Evolutionary conservation across 225 moss, liverwort and hornwort species (phyloP), one percentile per base, ranked within the genome.

Genomic region (Bryoerythrophyllum caledonicum): DNA sequence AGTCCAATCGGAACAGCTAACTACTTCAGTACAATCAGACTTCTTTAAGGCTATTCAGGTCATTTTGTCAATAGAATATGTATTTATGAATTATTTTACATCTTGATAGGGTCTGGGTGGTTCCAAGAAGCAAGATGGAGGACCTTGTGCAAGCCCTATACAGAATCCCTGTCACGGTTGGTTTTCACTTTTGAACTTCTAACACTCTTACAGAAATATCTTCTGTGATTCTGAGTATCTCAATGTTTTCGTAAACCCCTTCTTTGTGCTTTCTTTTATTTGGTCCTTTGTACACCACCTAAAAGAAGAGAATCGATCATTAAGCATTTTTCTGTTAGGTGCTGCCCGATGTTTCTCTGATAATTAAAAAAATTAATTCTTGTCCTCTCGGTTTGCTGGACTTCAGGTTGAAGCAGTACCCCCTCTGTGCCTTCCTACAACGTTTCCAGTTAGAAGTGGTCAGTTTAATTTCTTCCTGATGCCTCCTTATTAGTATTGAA

Each of bases 131-230:
- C 78, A 83, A 87, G 81, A 74, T 90, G 74, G 87, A 87, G 53
- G 87, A 85, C 61, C 90, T 90, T 83, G 85, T 87, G 76, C 87
- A 74, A 83, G 83, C 80, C 35, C 79, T 90, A 9, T 53, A 28
- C 57, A 83, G 67, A 70, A 79, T 89, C 60, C 81, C 89, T 74
- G 76, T 89, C 44, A 75, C 74, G 89, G 89, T 89, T 64, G 59
- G 81, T 81, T 56, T 49, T 71, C 23, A 51, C 40, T 81, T 70
- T 26, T 75, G 51, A 81, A 75, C 46, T 62, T 37, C 40, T 55
- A 74, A 55, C 60, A 73, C 19, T 65, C 64, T 43, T 46, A 37
- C n/a, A 8, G 40, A 44, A 43, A 44, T 67, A 23, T 51, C 27
- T 14, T 59, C 5, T 60, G 61, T 16, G 38, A 58, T 60, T 64